Evolutionary conservation across 257 asterid genomes (phyloP).

Genomic region (Ehretia macrophylla): DNA sequence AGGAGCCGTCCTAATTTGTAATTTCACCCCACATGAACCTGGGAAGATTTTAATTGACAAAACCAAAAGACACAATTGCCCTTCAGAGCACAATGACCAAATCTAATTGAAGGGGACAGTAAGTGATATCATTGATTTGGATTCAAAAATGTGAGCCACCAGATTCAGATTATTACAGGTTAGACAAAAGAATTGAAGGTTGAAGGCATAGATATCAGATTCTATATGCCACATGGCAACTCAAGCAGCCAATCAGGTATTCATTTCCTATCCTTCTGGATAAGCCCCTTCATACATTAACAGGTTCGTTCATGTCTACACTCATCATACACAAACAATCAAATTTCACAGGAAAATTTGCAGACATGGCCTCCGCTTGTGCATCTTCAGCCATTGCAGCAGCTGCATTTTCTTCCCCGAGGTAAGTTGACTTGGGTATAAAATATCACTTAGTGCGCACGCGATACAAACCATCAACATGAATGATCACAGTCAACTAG

Average conservation of each 20-base stretch:
- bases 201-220: slow-evolving; percentile 41
- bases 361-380: slow-evolving; percentile 76
- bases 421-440: slow-evolving; percentile 59
- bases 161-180: slow-evolving; percentile 42
- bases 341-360: slow-evolving; percentile 15
- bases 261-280: slow-evolving; percentile 62
- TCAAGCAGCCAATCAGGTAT: slow-evolving; percentile 60
- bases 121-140: background rate
- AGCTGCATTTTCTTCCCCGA: slow-evolving; percentile 71
- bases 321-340: slow-evolving; percentile 18
- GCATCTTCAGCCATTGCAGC: slow-evolving; percentile 95
- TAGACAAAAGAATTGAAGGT: slow-evolving; percentile 32
- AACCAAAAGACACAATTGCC: too few relatives aligned
- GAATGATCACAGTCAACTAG: background rate
- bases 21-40: too few relatives aligned
- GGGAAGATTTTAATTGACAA: too few relatives aligned
- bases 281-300: slow-evolving; percentile 42
- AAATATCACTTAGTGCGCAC: too few relatives aligned
- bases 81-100: background rate
- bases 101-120: background rate
- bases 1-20: too few relatives aligned
- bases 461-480: background rate
- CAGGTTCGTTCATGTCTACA: slow-evolving; percentile 10
- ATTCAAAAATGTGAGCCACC: slow-evolving; percentile 31
- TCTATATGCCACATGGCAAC: slow-evolving; percentile 73